A percentile compares a stretch with the other conserved stretches of the same genome.
Conservation (phyloP, 331 rosid species). For the Rosa hybrid region DNA sequence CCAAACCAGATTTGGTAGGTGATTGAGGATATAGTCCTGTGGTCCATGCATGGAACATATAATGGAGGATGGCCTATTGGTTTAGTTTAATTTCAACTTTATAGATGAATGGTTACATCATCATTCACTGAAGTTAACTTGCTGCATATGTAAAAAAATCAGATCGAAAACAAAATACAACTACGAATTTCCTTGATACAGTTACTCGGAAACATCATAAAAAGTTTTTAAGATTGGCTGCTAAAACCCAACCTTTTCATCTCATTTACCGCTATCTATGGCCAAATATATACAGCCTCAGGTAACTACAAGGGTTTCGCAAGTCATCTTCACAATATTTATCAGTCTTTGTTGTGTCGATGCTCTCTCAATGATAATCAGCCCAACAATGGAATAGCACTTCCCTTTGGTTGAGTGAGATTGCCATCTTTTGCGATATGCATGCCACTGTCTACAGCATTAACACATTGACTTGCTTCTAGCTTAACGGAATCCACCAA, state of each 20-base stretch:
- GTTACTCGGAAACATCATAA: background rate
- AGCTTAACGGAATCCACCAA: constrained; percentile 6
- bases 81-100: too few species aligned
- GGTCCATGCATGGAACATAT: too few species aligned
- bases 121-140: background rate
- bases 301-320: background rate
- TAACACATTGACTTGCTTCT: constrained; percentile 7
- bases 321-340: background rate
- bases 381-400: constrained; percentile 10
- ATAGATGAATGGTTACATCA: too few species aligned
- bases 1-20: too few species aligned
- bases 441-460: constrained; percentile 14
- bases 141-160: background rate
- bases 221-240: background rate
- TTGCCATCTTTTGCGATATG: constrained; percentile 8
- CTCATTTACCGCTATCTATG: background rate
- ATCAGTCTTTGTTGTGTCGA: constrained; percentile 28
- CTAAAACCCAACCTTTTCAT: background rate
- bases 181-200: background rate
- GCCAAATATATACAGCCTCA: background rate
- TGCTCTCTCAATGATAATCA: constrained; percentile 13
- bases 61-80: too few species aligned
- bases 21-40: too few species aligned
- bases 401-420: constrained; percentile 14
- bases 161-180: background rate